A percentile compares a stretch with the other conserved stretches of the same genome.
These are phyloP conservation scores for Fagus crenata DNA, from an alignment of 306 rosid species.

Conservation along the genomic window DNA sequence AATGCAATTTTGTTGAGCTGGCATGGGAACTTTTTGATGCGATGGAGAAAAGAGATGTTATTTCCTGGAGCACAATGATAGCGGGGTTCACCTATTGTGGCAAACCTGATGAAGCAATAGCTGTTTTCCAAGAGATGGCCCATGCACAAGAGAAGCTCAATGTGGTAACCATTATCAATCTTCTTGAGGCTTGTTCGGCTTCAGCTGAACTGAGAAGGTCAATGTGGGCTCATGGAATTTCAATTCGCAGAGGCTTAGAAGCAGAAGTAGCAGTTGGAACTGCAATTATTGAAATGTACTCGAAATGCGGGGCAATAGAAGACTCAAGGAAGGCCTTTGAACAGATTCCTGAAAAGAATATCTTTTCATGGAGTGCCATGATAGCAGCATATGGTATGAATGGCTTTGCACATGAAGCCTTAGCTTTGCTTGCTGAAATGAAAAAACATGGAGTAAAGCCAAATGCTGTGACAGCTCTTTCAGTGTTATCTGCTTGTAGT, in stretches of 20 bases:
- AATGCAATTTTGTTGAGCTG: constrained; percentile 37
- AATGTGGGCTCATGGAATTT: constrained; percentile 49
- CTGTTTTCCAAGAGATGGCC: constrained; percentile 35
- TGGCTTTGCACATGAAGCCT: constrained; percentile 39
- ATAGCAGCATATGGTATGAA: constrained; percentile 43
- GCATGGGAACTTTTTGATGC: constrained; percentile 37
- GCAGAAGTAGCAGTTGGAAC: constrained; percentile 41
- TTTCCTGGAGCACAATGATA: constrained; percentile 58
- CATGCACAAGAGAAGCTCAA: constrained; percentile 36
- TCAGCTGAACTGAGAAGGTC: constrained; percentile 38
- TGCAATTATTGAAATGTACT: constrained; percentile 47
- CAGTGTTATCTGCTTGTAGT: constrained; percentile 44
- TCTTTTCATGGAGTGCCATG: constrained; percentile 48
- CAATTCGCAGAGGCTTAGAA: constrained; percentile 32
- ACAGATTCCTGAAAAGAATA: constrained; percentile 34
- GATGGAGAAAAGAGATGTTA: constrained; percentile 39
- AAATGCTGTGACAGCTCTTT: constrained; percentile 41
- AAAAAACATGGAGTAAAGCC: constrained; percentile 35
- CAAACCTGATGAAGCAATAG: constrained; percentile 38
- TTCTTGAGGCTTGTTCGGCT: constrained; percentile 45
- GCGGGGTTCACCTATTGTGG: constrained; percentile 41
- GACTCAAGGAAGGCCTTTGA: constrained; percentile 41
- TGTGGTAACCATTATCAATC: constrained; percentile 32
- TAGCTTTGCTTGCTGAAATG: constrained; percentile 34
- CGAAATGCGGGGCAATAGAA: constrained; percentile 50